Evolutionary conservation across 2,329 filamentous ascomycete species (phyloP), one percentile per base, ranked within the genome.

Genomic region (Coniochaeta sp.): DNA sequence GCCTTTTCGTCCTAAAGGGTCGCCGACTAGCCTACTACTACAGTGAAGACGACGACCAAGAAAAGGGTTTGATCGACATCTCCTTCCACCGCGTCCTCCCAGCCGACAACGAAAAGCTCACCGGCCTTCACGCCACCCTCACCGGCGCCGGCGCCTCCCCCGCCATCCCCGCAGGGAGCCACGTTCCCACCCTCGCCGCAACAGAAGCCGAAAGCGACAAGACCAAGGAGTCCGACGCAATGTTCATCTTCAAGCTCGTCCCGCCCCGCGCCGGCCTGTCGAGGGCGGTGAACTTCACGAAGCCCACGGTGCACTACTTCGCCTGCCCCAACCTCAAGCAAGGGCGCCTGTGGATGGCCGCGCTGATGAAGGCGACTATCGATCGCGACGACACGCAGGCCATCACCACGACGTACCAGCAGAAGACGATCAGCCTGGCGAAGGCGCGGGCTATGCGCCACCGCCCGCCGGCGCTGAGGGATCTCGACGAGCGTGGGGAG

Each of bases 171-270:
- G 67, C 72, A 18, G 71, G 75, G 55, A 71, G 74, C 58, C 71
- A 74, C 55, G 66, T 76, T 33, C 63, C 66, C 33, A 75, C 74
- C 3, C 66, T 71, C 45, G 74, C 74, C 10, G 69, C 71, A 30
- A 65, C 66, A 26, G 66, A 75, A 27, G 70, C 77, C 28, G 79
- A 79, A 57, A 74, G 74, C n/a, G 75, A 79, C 32, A 57, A 63
- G 1, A 61, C 56, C 20, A 55, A 57, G 53, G 58, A 60, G n/a
- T 57, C 63, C 6, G 86, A 89, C 52, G 77, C 85, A 1, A 87
- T 95, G 64, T 99, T 99, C 72, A 97, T 97, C 63, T 99, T 99
- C 80, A 99, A 99, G 72, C 83, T 99, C 7, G 85, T 96, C 6
- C 94, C 94, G 1, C 94, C 94, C 1, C 88, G 92, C 54, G 82